phyloP scores from a whole-genome alignment of 768 basidiomycete species.

The Lactarius psammicola region DNA sequence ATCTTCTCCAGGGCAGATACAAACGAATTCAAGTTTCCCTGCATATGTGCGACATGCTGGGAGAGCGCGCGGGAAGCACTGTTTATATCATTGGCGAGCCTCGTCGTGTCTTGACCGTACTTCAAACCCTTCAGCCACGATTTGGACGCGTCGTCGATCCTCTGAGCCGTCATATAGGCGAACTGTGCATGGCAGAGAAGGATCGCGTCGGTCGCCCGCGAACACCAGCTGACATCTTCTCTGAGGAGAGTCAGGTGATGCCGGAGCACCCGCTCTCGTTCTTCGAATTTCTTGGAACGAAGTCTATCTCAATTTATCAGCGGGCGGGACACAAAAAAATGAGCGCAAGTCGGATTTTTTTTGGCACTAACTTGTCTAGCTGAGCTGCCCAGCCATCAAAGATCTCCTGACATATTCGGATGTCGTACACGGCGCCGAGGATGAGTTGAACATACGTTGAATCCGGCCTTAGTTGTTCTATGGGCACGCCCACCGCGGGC shows the following conservation, averaged over 20 bases:
- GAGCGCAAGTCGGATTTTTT: not conserved
- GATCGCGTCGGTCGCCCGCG: conserved; percentile 14
- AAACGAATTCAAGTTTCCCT: conserved; percentile 3
- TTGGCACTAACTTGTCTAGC: conserved; percentile 13
- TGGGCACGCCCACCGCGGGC: conserved; percentile 7
- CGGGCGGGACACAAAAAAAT: conserved; percentile 1
- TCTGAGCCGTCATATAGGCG: conserved; percentile 14
- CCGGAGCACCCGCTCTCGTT: conserved; percentile 1
- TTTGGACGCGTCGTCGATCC: conserved; percentile 14
- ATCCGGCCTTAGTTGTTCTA: conserved; percentile 12
- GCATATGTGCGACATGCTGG: not conserved
- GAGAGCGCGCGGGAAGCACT: conserved; percentile 7
- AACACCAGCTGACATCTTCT: conserved; percentile 12
- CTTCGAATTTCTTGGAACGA: conserved; percentile 3
- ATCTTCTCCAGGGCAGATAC: conserved; percentile 18
- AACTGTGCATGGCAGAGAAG: conserved; percentile 17
- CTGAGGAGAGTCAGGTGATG: conserved; percentile 2
- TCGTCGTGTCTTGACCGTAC: conserved; percentile 12
- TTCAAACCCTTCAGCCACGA: conserved; percentile 15
- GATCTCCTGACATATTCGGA: conserved; percentile 19
- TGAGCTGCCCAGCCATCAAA: conserved; percentile 18
- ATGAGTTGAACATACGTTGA: conserved; percentile 1
- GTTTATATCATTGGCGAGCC: conserved; percentile 20
- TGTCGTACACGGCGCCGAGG: conserved; percentile 12
- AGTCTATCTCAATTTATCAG: not conserved